Conservation (phyloP, 257 asterid genomes). For the Nicotiana obtusifolia region DNA sequence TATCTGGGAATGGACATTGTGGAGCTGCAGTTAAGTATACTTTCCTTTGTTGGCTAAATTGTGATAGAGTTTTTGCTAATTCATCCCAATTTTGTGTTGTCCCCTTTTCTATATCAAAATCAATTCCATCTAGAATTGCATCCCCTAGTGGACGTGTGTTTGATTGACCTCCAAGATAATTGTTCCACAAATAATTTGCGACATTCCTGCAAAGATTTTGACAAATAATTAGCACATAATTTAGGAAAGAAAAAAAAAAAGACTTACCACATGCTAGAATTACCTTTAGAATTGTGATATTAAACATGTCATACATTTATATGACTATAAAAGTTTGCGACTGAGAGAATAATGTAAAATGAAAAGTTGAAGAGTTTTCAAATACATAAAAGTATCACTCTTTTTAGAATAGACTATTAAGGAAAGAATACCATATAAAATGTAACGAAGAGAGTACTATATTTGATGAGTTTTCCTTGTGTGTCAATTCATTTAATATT, state of each 20-base stretch:
- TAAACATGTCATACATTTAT: too few species aligned
- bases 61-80: slow-evolving; percentile 39
- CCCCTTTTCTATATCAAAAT: slow-evolving; percentile 59
- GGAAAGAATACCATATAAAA: background rate
- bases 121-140: slow-evolving; percentile 60
- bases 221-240: background rate
- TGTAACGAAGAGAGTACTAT: background rate
- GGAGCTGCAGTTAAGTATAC: slow-evolving; percentile 62
- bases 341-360: too few species aligned
- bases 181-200: slow-evolving; percentile 50
- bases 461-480: background rate
- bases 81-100: slow-evolving; percentile 37
- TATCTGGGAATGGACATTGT: slow-evolving; percentile 75
- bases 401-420: too few species aligned
- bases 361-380: background rate
- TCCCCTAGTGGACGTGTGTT: slow-evolving; percentile 50
- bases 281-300: background rate
- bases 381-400: background rate
- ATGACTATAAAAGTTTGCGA: too few species aligned
- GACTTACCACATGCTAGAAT: background rate
- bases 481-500: background rate
- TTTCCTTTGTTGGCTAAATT: slow-evolving; percentile 12
- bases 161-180: slow-evolving; percentile 49
- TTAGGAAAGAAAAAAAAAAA: background rate
- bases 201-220: slow-evolving; percentile 10